Evolutionary conservation across 2,329 filamentous ascomycete species (phyloP).

Genomic region (Tothia fuscella): DNA sequence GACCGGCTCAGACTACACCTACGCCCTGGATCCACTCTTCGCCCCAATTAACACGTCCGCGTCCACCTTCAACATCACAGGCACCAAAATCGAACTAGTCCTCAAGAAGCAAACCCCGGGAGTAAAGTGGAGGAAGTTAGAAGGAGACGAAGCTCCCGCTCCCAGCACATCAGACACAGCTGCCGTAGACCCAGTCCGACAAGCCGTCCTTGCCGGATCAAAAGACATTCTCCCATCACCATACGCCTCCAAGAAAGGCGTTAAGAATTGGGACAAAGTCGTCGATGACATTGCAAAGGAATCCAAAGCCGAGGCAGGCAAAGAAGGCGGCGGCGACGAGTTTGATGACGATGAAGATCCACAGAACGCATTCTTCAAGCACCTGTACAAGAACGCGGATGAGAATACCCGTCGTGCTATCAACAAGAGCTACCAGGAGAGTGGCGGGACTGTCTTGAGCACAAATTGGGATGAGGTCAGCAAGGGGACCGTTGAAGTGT

Average conservation of each 20-base stretch:
- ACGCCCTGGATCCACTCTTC: constrained; percentile 55
- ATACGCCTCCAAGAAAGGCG: constrained; percentile 69
- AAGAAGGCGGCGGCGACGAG: constrained; percentile 32
- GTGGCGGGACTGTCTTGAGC: constrained; percentile 82
- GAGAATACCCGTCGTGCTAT: constrained; percentile 81
- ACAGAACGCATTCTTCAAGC: constrained; percentile 79
- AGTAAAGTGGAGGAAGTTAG: constrained; percentile 55
- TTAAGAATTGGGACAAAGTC: constrained; percentile 87
- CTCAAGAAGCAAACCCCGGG: constrained; percentile 56
- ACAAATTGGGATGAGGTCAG: constrained; percentile 84
- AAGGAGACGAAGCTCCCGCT: constrained; percentile 28
- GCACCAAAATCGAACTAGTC: constrained; percentile 68
- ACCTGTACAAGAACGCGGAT: constrained; percentile 64
- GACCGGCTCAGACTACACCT: constrained; percentile 44
- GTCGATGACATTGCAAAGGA: constrained; percentile 33
- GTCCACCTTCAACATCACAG: constrained; percentile 53
- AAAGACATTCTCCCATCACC: constrained; percentile 34
- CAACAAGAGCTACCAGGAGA: constrained; percentile 95
- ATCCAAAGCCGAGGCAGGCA: constrained; percentile 15
- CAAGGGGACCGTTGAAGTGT: constrained; percentile 56
- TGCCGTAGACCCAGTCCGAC: constrained; percentile 4
- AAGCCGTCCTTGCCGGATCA: constrained; percentile 6
- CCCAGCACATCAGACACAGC: constrained; percentile 14
- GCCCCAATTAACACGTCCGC: constrained; percentile 48
- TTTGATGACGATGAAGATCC: constrained; percentile 46